Evolutionary conservation across 108 stramenopile genomes (phyloP), one percentile per base, ranked within the genome.

Genomic region (Pseudonitzschia pungens): DNA sequence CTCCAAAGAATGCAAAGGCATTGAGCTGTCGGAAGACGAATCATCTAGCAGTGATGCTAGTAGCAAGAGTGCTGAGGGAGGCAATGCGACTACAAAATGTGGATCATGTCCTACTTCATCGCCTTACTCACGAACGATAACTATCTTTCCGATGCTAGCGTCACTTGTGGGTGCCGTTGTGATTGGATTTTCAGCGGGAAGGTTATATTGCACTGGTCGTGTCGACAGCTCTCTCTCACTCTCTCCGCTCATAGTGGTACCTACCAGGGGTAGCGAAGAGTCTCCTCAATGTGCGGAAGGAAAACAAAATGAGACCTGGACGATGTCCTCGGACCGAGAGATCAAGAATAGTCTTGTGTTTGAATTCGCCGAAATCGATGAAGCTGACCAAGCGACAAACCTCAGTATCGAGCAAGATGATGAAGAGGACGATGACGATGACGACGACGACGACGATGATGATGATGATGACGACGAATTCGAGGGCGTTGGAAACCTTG

Each of bases 171-270:
- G 12, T 31, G 60, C 33, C 12, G 16, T 40, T 18, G 26, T 42
- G 0, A 0, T 62, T 31, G 60, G 60, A 62, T 62, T 62, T 7
- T 62, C 7, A 1, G 60, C 60, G 22, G 60, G 60, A 62, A 62
- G n/a, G 14, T 10, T 31, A 2, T 62, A 62, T 40, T 14, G 33
- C 0, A 58, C 27, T 24, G 57, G 10, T n/a, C 10, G 27, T n/a
- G 22, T 58, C 28, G 31, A 58, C 57, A 6, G 57, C 14, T 31
- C 45, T 18, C 45, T 48, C 5, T 12, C 14, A 1, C 16, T 48
- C 45, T 18, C 14, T 18, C 10, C 45, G 3, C 45, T 48, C 45
- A 14, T 4, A 2, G 10, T 12, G 45, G 45, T 18, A 55, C 9
- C 54, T 21, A 2, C 20, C 54, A 22, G 54, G 2, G 24, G 1